Evolutionary conservation across 768 basidiomycete species (phyloP).

Genomic region (Auriscalpium vulgare): DNA sequence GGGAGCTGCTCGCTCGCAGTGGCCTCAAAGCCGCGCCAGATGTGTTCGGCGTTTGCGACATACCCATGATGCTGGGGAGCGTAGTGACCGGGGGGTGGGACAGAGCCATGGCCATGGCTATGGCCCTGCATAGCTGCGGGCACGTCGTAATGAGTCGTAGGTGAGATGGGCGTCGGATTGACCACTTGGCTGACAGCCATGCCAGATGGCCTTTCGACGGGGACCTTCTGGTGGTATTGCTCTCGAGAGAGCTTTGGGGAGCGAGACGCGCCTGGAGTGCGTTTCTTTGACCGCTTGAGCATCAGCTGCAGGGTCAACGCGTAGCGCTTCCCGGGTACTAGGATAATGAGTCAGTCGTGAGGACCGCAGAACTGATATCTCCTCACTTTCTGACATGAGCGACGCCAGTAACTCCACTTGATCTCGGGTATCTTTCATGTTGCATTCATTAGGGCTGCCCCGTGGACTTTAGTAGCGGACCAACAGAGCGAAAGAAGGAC

Average conservation of each 20-base stretch:
- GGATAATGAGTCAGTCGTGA: not conserved
- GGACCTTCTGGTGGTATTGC: constrained; percentile 25
- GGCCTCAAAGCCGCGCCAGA: constrained; percentile 70
- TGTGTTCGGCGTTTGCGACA: constrained; percentile 46
- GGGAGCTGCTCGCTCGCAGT: constrained; percentile 70
- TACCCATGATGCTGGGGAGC: constrained; percentile 5
- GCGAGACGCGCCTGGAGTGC: constrained; percentile 43
- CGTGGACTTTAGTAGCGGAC: not conserved
- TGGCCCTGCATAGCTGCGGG: constrained; percentile 2
- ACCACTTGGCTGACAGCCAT: constrained; percentile 16
- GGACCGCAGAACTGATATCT: too few relatives aligned
- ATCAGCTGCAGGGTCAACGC: constrained; percentile 85
- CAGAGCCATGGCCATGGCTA: constrained; percentile 6
- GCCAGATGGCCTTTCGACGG: constrained; percentile 16
- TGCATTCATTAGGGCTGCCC: constrained; percentile 75
- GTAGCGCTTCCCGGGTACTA: constrained; percentile 91
- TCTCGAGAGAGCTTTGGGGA: constrained; percentile 58
- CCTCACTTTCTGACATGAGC: constrained; percentile 73
- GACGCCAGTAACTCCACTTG: constrained; percentile 73
- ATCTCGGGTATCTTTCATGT: constrained; percentile 61
- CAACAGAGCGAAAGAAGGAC: not conserved
- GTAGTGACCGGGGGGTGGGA: constrained; percentile 11
- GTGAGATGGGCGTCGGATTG: constrained; percentile 14
- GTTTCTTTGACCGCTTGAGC: constrained; percentile 68
- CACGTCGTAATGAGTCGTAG: constrained; percentile 6